A percentile compares a stretch with the other conserved stretches of the same genome.
Evolutionary conservation across 176 grass and related monocot genomes (phyloP).

Genomic region (Poa pratensis): DNA sequence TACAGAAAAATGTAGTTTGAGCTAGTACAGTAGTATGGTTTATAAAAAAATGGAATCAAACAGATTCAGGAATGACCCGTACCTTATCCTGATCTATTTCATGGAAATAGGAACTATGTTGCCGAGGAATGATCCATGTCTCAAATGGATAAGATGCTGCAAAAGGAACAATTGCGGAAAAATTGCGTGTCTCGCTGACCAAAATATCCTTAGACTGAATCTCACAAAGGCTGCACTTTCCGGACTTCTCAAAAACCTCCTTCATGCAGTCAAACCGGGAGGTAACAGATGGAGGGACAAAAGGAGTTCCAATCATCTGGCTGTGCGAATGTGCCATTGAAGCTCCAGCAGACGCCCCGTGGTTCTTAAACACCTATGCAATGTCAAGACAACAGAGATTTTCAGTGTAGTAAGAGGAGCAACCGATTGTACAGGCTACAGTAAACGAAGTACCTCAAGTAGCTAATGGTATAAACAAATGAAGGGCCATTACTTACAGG

Average conservation of each 20-base stretch:
- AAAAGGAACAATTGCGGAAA: slow-evolving; percentile 79
- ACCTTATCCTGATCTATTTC: slow-evolving; percentile 82
- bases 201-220: slow-evolving; percentile 60
- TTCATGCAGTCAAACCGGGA: slow-evolving; percentile 69
- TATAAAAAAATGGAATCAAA: background rate
- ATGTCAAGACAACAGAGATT: background rate
- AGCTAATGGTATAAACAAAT: slow-evolving; percentile 3
- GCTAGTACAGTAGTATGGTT: background rate
- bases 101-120: slow-evolving; percentile 81
- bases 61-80: background rate
- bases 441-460: background rate
- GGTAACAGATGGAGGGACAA: slow-evolving; percentile 79
- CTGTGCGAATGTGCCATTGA: slow-evolving; percentile 98
- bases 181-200: slow-evolving; percentile 63
- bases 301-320: slow-evolving; percentile 89
- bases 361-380: slow-evolving; percentile 90
- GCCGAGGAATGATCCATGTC: slow-evolving; percentile 84
- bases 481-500: background rate
- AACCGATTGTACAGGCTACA: background rate
- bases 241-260: slow-evolving; percentile 64
- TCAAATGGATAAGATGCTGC: slow-evolving; percentile 96
- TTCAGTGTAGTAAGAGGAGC: background rate
- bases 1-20: background rate
- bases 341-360: slow-evolving; percentile 87
- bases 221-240: slow-evolving; percentile 79